Base-by-base conservation (phyloP, 208 protist species). In the Wallacemonas rigidus region DNA sequence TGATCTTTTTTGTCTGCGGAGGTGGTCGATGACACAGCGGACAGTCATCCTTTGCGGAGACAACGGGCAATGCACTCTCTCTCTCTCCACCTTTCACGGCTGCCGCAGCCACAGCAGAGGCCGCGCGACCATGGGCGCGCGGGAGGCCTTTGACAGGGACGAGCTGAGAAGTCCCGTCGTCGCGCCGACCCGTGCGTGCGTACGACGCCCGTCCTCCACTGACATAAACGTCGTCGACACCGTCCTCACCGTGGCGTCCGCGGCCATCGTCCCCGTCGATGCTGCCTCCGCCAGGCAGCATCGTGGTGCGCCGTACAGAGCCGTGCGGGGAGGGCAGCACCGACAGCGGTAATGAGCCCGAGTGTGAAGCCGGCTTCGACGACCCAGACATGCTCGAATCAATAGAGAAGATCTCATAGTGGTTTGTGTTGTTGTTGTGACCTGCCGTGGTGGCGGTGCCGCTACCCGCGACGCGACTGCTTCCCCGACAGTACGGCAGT, bases 1-100 rank as follows among this genome's bases (percentile, higher is more conserved):
- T 67, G 54, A 86, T 79, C 36, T 58, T 65, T 17, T 83, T 69
- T 51, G 69, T 56, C 67, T 77, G 69, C 54, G 76, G 79, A 1
- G 86, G 77, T 12, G 78, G 43, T 7, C 86, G 79, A 53, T 90
- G 77, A 65, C 89, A 94, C 64, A 90, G 41, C 55, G 89, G 89
- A 54, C 89, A 94, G 62, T 71, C 69, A 9, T 43, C 56, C 5
- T 40, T 73, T 41, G 44, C 48, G 5, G 51, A 57, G 26, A 69
- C 51, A 35, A 47, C 38, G 15, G 51, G 64, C 4, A 57, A 38
- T 7, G 1, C 12, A 15, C 9, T 35, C 8, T 64, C 41, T 8
- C 15, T 17, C 3, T 57, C 64, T 35, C 38, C 26, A 9, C 9
- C 47, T 7, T 40, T 54, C 64, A 69, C 1, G 8, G 64, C 45